Base-by-base conservation (phyloP, 805 yeast species). In the Tetrapisispora taiwanensis region DNA sequence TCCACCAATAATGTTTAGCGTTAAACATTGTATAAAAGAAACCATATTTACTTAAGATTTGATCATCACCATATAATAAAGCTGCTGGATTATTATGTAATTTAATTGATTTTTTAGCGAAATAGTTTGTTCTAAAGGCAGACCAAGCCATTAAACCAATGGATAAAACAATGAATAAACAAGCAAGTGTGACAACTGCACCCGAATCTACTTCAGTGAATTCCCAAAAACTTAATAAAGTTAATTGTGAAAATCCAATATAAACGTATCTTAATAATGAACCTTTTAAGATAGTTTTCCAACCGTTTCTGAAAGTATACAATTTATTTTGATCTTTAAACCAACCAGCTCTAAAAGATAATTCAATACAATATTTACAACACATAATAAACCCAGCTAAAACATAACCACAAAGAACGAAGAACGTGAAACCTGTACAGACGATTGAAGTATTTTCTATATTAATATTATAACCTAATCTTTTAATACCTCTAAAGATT, bases 21-120 rank as follows among this genome's bases (percentile, higher is more conserved):
- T 76, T 75, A 64, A 82, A 88, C 88, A 86, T 87, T 14, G 95
- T 84, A 66, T 88, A 89, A 56, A 88, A 76, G 65, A 82, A 89
- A 0, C 96, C 96, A 59, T 81, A 88, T 59, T 82, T 82, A 68
- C 80, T 76, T 58, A 88, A 73, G 30, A 86, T 72, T 26, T 68
- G 66, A 38, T 79, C 71, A 56, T 89, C 84, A 47, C 95, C 95
- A 56, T 87, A 89, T 44, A 89, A 68, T 46, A 86, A 64, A 39
- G 90, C 95, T 17, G 95, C 95, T 0, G 96, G 89, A 52, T 90
- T 88, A 41, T 81, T 77, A 58, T 76, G 80, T 41, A 70, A 63
- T 26, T 61, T 56, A 36, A 78, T 67, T 0, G 96, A 87, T 45
- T 61, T 58, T 46, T 66, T 70, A 30, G 94, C 97, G 60, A 78